Conservation (phyloP, 2,329 filamentous ascomycete genomes). For the Paraphoma sp. region DNA sequence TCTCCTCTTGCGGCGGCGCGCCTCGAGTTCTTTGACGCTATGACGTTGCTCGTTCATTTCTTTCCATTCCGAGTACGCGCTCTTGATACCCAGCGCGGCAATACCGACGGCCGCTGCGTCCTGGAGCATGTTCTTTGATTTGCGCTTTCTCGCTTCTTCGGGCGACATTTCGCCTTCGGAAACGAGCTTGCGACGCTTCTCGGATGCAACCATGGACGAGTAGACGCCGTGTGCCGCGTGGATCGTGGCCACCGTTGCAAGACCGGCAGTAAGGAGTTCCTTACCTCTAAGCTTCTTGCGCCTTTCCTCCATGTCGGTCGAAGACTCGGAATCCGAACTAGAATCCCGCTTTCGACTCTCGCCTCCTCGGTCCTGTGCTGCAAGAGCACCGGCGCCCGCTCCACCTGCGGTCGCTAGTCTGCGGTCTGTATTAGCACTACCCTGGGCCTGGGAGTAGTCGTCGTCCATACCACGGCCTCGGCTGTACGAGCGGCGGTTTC, state of each 20-base stretch:
- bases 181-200: constrained; percentile 66
- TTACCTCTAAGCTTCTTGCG: constrained; percentile 71
- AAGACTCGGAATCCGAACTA: constrained; percentile 56
- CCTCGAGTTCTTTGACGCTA: constrained; percentile 62
- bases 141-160: constrained; percentile 68
- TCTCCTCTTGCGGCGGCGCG: constrained; percentile 54
- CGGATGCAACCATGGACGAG: constrained; percentile 67
- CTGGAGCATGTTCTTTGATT: constrained; percentile 68
- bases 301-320: constrained; percentile 67
- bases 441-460: constrained; percentile 46
- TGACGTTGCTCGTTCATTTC: constrained; percentile 69
- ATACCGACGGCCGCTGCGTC: constrained; percentile 72
- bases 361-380: constrained; percentile 23
- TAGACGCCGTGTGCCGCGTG: constrained; percentile 72
- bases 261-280: constrained; percentile 69
- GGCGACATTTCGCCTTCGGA: constrained; percentile 67
- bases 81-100: constrained; percentile 71
- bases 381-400: constrained; percentile 46
- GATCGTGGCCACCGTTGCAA: constrained; percentile 72
- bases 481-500: constrained; percentile 49
- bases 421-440: constrained; percentile 46
- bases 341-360: constrained; percentile 28
- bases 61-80: constrained; percentile 71
- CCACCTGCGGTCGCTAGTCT: constrained; percentile 45
- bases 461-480: constrained; percentile 53